Evolutionary conservation across 192 early-diverging fungal species (phyloP), one percentile per base, ranked within the genome.

Genomic region (Coemansia sp.): DNA sequence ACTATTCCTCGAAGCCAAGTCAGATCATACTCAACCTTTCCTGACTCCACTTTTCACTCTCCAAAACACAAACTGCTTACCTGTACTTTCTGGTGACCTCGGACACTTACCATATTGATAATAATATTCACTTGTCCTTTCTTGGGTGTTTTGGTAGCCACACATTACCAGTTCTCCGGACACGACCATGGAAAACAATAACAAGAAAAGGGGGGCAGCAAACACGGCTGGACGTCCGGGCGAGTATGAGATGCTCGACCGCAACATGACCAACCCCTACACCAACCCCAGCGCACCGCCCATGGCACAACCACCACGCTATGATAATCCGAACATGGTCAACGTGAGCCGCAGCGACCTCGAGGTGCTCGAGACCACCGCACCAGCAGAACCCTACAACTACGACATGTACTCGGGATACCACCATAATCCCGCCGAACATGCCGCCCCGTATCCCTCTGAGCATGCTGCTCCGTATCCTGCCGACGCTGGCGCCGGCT

Each of bases 241-340:
- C 65, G 73, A 74, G 70, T 80, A 80, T 66, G 78, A 80, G 59
- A 75, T 80, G 78, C 78, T 80, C 39, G 78, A 80, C 72, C 69
- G 65, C 64, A 74, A 80, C 68, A 67, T 67, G 68, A 61, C 54
- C 50, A 63, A 65, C 58, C 23, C 68, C 52, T 25, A n/a, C 30
- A 17, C 59, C 30, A 65, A 56, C 63, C 60, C 63, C 17, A 66
- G 63, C 63, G 70, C 63, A 8, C 46, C 63, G 36, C 71, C 65
- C 10, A 21, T 63, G 61, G 54, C 39, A 7, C 64, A 33, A 61
- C 71, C 55, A 55, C 72, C 67, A 61, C 75, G 36, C 25, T 63
- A 71, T 57, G 51, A 36, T 22, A 30, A n/a, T 27, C 70, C 65
- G 31, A 23, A 54, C 54, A 62, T 31, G 32, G 61, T 25, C 46